These are phyloP conservation scores for Daedaleopsis sinensis DNA, from an alignment of 768 basidiomycete genomes.

Conservation along the genomic window DNA sequence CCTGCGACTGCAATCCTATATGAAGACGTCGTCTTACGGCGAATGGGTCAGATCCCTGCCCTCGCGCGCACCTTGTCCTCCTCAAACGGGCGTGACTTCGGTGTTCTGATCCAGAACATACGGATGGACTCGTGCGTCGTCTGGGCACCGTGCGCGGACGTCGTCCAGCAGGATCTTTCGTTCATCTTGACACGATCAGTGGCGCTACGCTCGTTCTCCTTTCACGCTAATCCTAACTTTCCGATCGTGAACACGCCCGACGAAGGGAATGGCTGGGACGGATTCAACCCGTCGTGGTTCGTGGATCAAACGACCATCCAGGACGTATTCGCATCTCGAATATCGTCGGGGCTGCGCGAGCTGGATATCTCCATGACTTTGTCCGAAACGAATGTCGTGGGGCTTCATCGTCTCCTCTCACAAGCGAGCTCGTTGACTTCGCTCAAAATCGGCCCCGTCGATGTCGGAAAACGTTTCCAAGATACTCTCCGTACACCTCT, in stretches of 20 bases:
- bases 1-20: slow-evolving; percentile 12
- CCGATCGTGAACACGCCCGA: neutral
- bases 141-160: slow-evolving; percentile 1
- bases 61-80: slow-evolving; percentile 5
- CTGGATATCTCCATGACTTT: slow-evolving; percentile 1
- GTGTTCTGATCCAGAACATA: neutral
- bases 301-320: neutral
- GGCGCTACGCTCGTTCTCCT: slow-evolving; percentile 7
- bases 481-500: neutral
- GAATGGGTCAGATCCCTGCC: slow-evolving; percentile 10
- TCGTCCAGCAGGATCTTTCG: neutral
- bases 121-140: slow-evolving; percentile 8
- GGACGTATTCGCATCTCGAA: neutral
- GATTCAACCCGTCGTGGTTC: slow-evolving; percentile 7
- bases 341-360: neutral
- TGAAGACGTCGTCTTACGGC: slow-evolving; percentile 11
- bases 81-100: neutral
- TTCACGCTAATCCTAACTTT: neutral
- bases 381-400: neutral
- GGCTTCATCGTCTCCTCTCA: neutral
- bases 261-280: neutral
- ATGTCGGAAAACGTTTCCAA: neutral
- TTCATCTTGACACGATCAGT: neutral
- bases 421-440: neutral
- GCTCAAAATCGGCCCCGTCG: slow-evolving; percentile 5